phyloP scores from a whole-genome alignment of 1,284 basidiomycete species.

The Ganoderma meredithae region DNA sequence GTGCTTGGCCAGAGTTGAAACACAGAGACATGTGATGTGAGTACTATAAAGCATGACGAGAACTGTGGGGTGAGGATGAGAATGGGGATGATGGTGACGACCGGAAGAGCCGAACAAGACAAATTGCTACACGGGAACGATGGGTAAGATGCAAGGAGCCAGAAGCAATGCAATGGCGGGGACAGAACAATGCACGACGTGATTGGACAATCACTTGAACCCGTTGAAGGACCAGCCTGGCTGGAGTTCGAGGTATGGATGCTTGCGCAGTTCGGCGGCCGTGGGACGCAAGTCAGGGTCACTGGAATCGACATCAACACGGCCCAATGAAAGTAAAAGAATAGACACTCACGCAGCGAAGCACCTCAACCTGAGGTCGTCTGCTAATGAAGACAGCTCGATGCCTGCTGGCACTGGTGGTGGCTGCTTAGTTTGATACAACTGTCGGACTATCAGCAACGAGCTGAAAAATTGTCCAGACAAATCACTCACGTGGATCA shows the following conservation, averaged over 20 bases:
- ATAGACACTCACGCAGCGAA: constrained; percentile 79
- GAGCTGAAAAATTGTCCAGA: neutral
- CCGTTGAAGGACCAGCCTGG: constrained; percentile 82
- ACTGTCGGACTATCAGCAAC: constrained; percentile 48
- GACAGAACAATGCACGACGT: neutral
- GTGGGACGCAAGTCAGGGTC: constrained; percentile 89
- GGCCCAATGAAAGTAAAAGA: neutral
- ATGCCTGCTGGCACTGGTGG: constrained; percentile 92
- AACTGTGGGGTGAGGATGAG: constrained; percentile 4
- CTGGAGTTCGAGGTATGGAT: constrained; percentile 85
- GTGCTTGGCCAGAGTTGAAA: constrained; percentile 27
- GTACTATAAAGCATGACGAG: constrained; percentile 34
- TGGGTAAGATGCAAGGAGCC: constrained; percentile 15
- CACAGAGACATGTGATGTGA: constrained; percentile 23
- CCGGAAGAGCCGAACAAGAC: constrained; percentile 18
- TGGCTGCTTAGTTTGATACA: constrained; percentile 83
- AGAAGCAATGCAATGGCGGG: constrained; percentile 13
- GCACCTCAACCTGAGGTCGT: constrained; percentile 90
- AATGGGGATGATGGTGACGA: constrained; percentile 1
- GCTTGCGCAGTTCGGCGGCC: constrained; percentile 82
- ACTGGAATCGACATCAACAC: constrained; percentile 47
- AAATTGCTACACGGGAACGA: constrained; percentile 14
- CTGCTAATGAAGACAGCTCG: constrained; percentile 74
- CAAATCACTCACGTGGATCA: constrained; percentile 81
- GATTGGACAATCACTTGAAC: constrained; percentile 44